Conservation (phyloP, 441 rosid species). For the Euphorbia schlechtendalii region DNA sequence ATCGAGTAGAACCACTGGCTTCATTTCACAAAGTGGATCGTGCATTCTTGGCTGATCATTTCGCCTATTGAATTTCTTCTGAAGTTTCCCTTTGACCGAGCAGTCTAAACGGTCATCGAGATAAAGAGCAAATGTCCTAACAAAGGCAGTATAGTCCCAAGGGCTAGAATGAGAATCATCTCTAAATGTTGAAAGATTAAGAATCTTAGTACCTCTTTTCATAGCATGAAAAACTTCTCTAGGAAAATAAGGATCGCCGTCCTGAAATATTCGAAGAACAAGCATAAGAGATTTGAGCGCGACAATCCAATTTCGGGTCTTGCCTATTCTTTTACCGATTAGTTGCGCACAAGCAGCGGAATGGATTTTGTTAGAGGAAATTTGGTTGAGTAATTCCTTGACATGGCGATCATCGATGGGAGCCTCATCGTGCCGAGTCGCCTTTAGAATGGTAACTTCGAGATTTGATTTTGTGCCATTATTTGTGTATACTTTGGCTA, state of each 20-base stretch:
- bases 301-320: constrained; percentile 73
- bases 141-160: constrained; percentile 65
- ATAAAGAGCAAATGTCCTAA: constrained; percentile 55
- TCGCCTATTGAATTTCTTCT: constrained; percentile 33
- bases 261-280: constrained; percentile 63
- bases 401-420: constrained; percentile 66
- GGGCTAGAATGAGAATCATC: constrained; percentile 67
- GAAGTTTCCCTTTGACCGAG: constrained; percentile 61
- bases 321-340: constrained; percentile 53
- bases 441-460: constrained; percentile 64
- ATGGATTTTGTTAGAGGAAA: constrained; percentile 40
- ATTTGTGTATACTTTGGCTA: constrained; percentile 63
- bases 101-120: constrained; percentile 77
- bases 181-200: constrained; percentile 55
- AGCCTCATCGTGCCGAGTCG: constrained; percentile 64
- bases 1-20: constrained; percentile 55
- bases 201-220: constrained; percentile 65
- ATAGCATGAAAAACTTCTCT: constrained; percentile 58
- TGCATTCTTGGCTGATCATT: constrained; percentile 10
- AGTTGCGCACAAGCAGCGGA: constrained; percentile 57
- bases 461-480: constrained; percentile 36
- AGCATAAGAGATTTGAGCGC: constrained; percentile 75
- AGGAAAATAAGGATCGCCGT: constrained; percentile 73
- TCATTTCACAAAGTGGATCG: constrained; percentile 49
- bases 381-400: constrained; percentile 34